Evolutionary conservation across 148 eudicot species (phyloP).

Genomic region (Rhododendron ferrugineum): DNA sequence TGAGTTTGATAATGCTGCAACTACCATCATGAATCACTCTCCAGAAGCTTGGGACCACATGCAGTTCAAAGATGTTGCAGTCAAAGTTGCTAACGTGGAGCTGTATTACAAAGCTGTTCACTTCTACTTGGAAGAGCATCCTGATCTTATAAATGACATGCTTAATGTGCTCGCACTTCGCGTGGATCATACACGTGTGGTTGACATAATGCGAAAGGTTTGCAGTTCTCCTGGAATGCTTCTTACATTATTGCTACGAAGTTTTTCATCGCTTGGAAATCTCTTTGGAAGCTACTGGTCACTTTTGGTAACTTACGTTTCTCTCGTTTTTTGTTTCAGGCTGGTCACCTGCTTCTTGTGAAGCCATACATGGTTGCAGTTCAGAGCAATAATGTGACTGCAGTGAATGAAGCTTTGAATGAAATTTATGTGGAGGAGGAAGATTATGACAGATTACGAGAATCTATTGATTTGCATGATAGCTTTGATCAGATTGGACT

Average conservation of each 20-base stretch:
- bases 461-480: conserved; percentile 89
- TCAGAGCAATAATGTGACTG: conserved; percentile 91
- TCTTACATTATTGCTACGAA: not conserved
- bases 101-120: conserved; percentile 94
- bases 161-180: conserved; percentile 95
- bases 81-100: conserved; percentile 97
- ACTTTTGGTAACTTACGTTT: not conserved
- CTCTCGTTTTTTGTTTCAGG: conserved; percentile 37
- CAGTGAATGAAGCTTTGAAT: conserved; percentile 94
- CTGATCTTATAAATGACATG: conserved; percentile 87
- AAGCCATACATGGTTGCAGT: conserved; percentile 99
- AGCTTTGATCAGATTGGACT: conserved; percentile 97
- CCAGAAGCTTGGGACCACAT: conserved; percentile 99
- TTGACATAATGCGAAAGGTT: conserved; percentile 97
- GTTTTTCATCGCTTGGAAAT: not conserved
- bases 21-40: conserved; percentile 98
- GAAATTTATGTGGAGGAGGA: conserved; percentile 97
- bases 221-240: not conserved
- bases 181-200: conserved; percentile 92
- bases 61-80: conserved; percentile 93
- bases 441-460: conserved; percentile 92
- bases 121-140: conserved; percentile 95
- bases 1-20: conserved; percentile 96
- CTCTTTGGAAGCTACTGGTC: not conserved
- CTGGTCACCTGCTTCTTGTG: conserved; percentile 88